Base-by-base conservation (phyloP, 73 alveolate genomes). In the Paramecium primaurelia region DNA sequence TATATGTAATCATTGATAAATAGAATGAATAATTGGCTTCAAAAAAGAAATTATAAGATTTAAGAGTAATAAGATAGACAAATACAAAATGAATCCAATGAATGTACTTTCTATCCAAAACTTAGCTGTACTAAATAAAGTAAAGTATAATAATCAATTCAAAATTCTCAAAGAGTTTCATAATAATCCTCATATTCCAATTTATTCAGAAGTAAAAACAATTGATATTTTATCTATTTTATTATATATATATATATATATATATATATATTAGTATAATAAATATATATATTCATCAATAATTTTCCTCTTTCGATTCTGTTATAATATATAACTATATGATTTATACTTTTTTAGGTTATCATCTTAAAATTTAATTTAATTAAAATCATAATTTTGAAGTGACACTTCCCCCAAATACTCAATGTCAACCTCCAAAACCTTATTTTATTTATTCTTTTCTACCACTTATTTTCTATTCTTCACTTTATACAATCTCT, bases 221-320 rank as follows among this genome's bases (percentile, higher is more conserved):
- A 64, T 28, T 64, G 84, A 64, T 64, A 49, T 11, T 64, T 64
- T 54, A 54, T 54, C 11, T 54, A 58, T 68, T 97, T 98, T 98
- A 98, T 99, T 97, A 97, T 95, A 64, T 25, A 22, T 22, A 22
- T 22, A 22, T 22, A 22, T 22, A 22, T 22, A 22, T 22, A 22
- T 22, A 22, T 22, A 22, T 22, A 22, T 22, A 22, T 0, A 22
- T 22, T 22, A 32, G 28, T 64, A 64, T 64, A 28, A 26, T 12
- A 28, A 64, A 64, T 28, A 64, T n/a, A 12, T 32, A n/a, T 38
- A 10, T 38, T 38, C 11, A 38, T 22, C 44, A 60, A 49, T 59
- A 59, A 8, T 28, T 11, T 26, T 30, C 12, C 0, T 22, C 25
- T 22, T 22, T 22, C 0, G 25, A 22, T 22, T 22, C 25, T 22